These are phyloP conservation scores for Leucosporidium creatinivorum DNA, from an alignment of 768 basidiomycete genomes.

Conservation along the genomic window DNA sequence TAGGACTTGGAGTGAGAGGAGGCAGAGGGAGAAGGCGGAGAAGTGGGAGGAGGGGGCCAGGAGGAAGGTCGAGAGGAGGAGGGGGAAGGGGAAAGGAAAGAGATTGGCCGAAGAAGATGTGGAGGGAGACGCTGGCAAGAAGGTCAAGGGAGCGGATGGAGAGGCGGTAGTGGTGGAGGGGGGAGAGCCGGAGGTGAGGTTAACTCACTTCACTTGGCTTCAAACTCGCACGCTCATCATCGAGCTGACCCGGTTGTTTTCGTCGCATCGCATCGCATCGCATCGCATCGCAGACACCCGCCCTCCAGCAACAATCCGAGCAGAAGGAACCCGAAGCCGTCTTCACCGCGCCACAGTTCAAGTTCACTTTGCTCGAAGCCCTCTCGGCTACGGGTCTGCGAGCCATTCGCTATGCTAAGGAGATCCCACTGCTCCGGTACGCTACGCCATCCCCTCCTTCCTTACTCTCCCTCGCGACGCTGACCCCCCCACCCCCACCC, in stretches of 20 bases:
- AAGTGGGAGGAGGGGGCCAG: constrained; percentile 48
- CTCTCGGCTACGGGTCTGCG: constrained; percentile 92
- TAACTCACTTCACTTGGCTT: too few species aligned
- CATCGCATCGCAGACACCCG: too few species aligned
- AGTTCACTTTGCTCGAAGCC: constrained; percentile 78
- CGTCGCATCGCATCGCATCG: too few species aligned
- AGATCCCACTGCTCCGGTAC: constrained; percentile 89
- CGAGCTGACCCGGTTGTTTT: too few species aligned
- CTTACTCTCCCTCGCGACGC: not conserved
- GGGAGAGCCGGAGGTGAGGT: not conserved
- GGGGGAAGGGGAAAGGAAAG: constrained; percentile 35
- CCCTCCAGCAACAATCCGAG: not conserved
- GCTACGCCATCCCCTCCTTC: too few species aligned
- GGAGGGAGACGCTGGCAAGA: not conserved
- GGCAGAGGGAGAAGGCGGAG: constrained; percentile 56
- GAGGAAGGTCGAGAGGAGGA: constrained; percentile 49
- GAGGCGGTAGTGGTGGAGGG: constrained; percentile 3
- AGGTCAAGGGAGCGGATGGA: constrained; percentile 16
- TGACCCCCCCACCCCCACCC: too few species aligned
- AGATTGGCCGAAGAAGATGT: constrained; percentile 4
- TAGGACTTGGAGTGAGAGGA: constrained; percentile 71
- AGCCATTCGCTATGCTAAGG: constrained; percentile 93
- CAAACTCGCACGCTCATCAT: too few species aligned
- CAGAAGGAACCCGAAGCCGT: too few species aligned
- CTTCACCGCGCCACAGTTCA: constrained; percentile 44